A percentile compares a stretch with the other conserved stretches of the same genome.
These are phyloP conservation scores for Coleophoma cylindrospora DNA, from an alignment of 2,329 filamentous ascomycete genomes.

Conservation along the genomic window DNA sequence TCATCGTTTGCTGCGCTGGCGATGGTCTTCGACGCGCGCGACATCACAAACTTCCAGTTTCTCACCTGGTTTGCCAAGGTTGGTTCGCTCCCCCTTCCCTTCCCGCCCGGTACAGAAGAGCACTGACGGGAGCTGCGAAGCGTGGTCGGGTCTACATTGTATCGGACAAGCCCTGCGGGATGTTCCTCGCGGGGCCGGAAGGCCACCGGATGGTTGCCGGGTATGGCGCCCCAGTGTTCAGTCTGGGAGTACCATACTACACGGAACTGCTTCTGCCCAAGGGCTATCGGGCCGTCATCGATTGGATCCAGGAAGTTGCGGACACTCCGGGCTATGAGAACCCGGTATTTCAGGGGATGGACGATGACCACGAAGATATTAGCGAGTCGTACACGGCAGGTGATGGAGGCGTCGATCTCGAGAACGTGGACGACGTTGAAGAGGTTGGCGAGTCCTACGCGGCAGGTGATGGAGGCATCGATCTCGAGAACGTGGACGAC, in stretches of 20 bases:
- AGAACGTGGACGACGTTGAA: background rate
- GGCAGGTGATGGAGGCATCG: too few relatives aligned
- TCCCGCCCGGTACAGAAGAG: too few relatives aligned
- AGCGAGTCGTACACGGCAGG: too few relatives aligned
- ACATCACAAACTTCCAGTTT: constrained; percentile 39
- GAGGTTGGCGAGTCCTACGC: too few relatives aligned
- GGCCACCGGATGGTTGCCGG: constrained; percentile 28
- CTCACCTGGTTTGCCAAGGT: constrained; percentile 47
- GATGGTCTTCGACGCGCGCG: constrained; percentile 33
- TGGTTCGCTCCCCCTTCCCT: constrained; percentile 14
- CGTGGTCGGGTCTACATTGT: constrained; percentile 57
- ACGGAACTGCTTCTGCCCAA: constrained; percentile 58
- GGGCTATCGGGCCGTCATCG: constrained; percentile 47
- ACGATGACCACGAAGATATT: constrained; percentile 7
- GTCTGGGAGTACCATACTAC: constrained; percentile 55
- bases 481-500: background rate
- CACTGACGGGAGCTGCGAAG: constrained; percentile 26
- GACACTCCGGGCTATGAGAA: constrained; percentile 34
- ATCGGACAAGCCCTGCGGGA: constrained; percentile 45
- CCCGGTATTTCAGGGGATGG: constrained; percentile 16
- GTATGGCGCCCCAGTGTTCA: constrained; percentile 63
- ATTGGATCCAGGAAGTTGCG: constrained; percentile 57
- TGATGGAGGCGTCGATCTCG: too few relatives aligned
- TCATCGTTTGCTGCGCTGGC: constrained; percentile 46
- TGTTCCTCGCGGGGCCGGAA: constrained; percentile 45